Conservation (phyloP, 352 stramenopile genomes). For the Pythium aristosporum region DNA sequence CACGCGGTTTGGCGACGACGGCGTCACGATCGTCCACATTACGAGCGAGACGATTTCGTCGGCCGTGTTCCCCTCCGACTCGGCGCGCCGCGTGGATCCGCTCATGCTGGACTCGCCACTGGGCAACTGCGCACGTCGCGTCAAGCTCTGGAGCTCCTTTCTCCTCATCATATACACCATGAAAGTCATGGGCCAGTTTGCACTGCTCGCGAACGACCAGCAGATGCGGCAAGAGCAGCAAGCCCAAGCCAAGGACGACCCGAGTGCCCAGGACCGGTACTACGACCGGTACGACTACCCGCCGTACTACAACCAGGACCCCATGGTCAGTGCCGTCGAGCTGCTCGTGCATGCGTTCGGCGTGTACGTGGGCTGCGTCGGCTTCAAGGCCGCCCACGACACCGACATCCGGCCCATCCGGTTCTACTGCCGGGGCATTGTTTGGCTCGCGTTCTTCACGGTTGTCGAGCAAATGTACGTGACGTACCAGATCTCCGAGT, state of each 20-base stretch:
- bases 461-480: constrained; percentile 82
- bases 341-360: constrained; percentile 79
- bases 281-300: constrained; percentile 76
- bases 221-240: constrained; percentile 45
- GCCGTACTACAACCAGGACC: constrained; percentile 79
- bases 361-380: constrained; percentile 84
- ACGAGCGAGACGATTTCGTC: constrained; percentile 82
- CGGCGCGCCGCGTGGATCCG: constrained; percentile 73
- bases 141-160: constrained; percentile 89
- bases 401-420: constrained; percentile 85
- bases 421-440: constrained; percentile 76
- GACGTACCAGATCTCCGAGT: constrained; percentile 75
- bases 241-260: constrained; percentile 24
- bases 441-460: constrained; percentile 79
- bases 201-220: constrained; percentile 79
- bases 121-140: constrained; percentile 75
- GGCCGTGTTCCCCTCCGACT: constrained; percentile 83
- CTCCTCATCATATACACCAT: constrained; percentile 89
- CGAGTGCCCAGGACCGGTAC: constrained; percentile 33
- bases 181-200: constrained; percentile 88
- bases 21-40: constrained; percentile 72
- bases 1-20: constrained; percentile 42
- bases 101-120: constrained; percentile 84
- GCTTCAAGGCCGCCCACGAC: constrained; percentile 85
- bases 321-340: constrained; percentile 62